Evolutionary conservation across 805 yeast species (phyloP), one percentile per base, ranked within the genome.

Genomic region (Tetrapisispora fleetii): DNA sequence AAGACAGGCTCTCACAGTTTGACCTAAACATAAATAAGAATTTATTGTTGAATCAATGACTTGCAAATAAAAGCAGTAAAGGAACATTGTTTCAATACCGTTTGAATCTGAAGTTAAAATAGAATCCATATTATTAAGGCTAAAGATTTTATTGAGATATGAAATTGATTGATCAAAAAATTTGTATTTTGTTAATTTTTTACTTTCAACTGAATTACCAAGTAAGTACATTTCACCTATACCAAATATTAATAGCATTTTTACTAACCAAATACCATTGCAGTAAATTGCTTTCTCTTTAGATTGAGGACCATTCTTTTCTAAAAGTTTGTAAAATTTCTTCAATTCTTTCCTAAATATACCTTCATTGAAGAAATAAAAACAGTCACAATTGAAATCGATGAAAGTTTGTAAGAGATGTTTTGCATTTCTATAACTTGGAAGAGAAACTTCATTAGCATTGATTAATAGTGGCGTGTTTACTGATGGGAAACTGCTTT

Each of bases 1-100:
- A 48, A 85, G 68, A 8, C 88, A 80, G 0, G 90, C 80, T 50
- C 90, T 70, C 36, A 85, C 63, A 0, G 91, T 91, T 50, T 81
- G 73, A 2, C 90, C 90, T 64, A 85, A 83, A 63, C 84, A 85
- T 58, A 85, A 83, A 57, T 85, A 85, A 3, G 90, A 83, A 0
- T 90, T 85, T 8, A 84, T 81, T 1, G 90, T 85, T 58, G 89
- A 83, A 60, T 85, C 95, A 0, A 91, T 91, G 27, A 85, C 91
- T 62, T 85, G 95, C 30, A 85, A 67, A 60, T 82, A 85, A 58
- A 85, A 85, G 0, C 91, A 91, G 65, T 84, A 84, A 17, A 85
- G 66, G 24, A 85, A 63, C 69, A 83, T 70, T 2, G 83, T 88
- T 61, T 85, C 95, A 21, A 85, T 76, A 50, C 90, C 89, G 37